phyloP scores from a whole-genome alignment of 1,284 basidiomycete genomes.

The Boletus semigastroideus region DNA sequence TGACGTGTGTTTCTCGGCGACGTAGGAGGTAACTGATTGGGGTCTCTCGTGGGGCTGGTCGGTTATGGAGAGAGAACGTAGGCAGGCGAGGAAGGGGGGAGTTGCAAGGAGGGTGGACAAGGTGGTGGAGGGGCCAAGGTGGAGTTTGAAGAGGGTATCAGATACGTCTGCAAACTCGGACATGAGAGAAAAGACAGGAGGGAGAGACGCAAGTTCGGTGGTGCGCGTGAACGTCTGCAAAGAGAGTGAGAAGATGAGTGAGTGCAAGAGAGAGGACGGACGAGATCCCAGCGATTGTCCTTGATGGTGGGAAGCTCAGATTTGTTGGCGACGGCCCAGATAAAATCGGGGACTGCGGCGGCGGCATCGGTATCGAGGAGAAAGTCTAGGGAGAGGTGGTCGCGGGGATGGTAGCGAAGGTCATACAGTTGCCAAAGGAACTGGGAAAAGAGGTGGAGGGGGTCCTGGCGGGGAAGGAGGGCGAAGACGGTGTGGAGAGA shows the following conservation, averaged over 20 bases:
- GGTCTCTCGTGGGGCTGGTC: constrained; percentile 81
- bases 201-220: constrained; percentile 62
- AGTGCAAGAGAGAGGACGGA: constrained; percentile 41
- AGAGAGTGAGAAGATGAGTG: background rate
- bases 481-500: constrained; percentile 79
- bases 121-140: constrained; percentile 43
- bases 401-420: constrained; percentile 67
- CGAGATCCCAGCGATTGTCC: constrained; percentile 81
- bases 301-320: constrained; percentile 69
- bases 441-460: constrained; percentile 65
- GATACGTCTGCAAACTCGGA: constrained; percentile 82
- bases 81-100: constrained; percentile 67
- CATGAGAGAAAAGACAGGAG: constrained; percentile 67
- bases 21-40: constrained; percentile 34
- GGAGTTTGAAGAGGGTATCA: constrained; percentile 72
- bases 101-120: constrained; percentile 61
- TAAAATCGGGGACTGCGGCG: constrained; percentile 60
- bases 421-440: constrained; percentile 65
- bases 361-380: constrained; percentile 58
- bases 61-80: constrained; percentile 78
- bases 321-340: constrained; percentile 84
- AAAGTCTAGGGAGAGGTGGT: constrained; percentile 75
- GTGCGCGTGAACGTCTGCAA: constrained; percentile 77
- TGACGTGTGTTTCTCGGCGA: constrained; percentile 38
- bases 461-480: constrained; percentile 81